These are phyloP conservation scores for Kluyveromyces sp. DNA, from an alignment of 1,139 yeast genomes.

Conservation along the genomic window DNA sequence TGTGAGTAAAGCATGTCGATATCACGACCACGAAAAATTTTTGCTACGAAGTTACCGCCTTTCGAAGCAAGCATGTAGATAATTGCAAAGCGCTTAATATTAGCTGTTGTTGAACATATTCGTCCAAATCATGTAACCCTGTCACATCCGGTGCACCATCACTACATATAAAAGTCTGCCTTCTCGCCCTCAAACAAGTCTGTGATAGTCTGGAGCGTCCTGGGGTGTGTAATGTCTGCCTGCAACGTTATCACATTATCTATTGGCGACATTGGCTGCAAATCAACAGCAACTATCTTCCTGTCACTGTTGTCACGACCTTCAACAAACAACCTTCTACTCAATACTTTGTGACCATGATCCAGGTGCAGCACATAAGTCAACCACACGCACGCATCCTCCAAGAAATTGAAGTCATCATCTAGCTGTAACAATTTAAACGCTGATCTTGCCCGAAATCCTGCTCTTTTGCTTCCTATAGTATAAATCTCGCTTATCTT, in stretches of 20 bases:
- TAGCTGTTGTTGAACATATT: slow-evolving; percentile 90
- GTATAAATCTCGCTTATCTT: no score
- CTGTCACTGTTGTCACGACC: slow-evolving; percentile 33
- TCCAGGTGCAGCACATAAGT: slow-evolving; percentile 97
- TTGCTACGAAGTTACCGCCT: slow-evolving; percentile 92
- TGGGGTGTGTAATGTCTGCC: slow-evolving; percentile 96
- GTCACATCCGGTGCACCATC: slow-evolving; percentile 99
- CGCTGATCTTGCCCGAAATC: slow-evolving; percentile 96
- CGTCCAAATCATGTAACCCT: slow-evolving; percentile 92
- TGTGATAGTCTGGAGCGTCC: slow-evolving; percentile 65
- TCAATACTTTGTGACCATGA: slow-evolving; percentile 96
- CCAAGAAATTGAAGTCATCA: slow-evolving; percentile 71
- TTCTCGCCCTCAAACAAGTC: slow-evolving; percentile 82
- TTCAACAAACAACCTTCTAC: slow-evolving; percentile 51
- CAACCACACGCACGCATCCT: slow-evolving; percentile 82
- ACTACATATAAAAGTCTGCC: slow-evolving; percentile 88
- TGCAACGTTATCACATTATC: slow-evolving; percentile 81
- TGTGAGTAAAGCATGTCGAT: slow-evolving; percentile 88
- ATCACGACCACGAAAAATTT: slow-evolving; percentile 91
- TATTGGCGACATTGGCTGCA: slow-evolving; percentile 96
- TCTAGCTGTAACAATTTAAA: slow-evolving; percentile 83
- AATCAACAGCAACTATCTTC: slow-evolving; percentile 85
- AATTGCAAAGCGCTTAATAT: slow-evolving; percentile 84
- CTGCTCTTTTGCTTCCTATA: slow-evolving; percentile 71
- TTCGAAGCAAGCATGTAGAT: slow-evolving; percentile 81